A percentile compares a stretch with the other conserved stretches of the same genome.
Conservation (phyloP, 2,329 filamentous ascomycete genomes). For the Blumeria graminis region DNA sequence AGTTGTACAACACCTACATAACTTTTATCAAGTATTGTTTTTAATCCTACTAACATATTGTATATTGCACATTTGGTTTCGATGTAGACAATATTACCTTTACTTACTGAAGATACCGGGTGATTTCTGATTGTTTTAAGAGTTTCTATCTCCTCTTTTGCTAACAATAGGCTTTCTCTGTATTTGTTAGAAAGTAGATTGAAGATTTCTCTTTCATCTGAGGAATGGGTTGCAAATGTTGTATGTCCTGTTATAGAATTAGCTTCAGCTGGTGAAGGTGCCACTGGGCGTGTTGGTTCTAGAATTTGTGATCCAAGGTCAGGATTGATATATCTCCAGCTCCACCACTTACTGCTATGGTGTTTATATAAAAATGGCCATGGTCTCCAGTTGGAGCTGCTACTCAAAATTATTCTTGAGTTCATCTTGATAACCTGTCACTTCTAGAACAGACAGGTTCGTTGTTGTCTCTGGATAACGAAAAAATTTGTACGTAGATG, state of each 20-base stretch:
- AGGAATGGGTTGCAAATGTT: not conserved
- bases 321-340: not conserved
- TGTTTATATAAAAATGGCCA: not conserved
- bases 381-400: not conserved
- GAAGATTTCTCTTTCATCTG: not conserved
- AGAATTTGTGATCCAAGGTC: not conserved
- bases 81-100: not conserved
- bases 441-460: too few relatives aligned
- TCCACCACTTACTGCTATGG: not conserved
- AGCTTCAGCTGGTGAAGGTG: not conserved
- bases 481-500: too few relatives aligned
- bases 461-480: too few relatives aligned
- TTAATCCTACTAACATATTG: too few relatives aligned
- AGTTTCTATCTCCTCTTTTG: not conserved
- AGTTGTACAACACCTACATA: too few relatives aligned
- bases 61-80: too few relatives aligned
- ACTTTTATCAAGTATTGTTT: too few relatives aligned
- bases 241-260: not conserved
- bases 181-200: not conserved
- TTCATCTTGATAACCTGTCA: too few relatives aligned
- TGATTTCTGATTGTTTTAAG: too few relatives aligned
- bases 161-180: not conserved
- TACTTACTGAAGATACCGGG: not conserved
- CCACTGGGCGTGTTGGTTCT: not conserved
- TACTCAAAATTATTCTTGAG: too few relatives aligned